Conservation (phyloP, 805 yeast species). For the Ogataea methanolica region DNA sequence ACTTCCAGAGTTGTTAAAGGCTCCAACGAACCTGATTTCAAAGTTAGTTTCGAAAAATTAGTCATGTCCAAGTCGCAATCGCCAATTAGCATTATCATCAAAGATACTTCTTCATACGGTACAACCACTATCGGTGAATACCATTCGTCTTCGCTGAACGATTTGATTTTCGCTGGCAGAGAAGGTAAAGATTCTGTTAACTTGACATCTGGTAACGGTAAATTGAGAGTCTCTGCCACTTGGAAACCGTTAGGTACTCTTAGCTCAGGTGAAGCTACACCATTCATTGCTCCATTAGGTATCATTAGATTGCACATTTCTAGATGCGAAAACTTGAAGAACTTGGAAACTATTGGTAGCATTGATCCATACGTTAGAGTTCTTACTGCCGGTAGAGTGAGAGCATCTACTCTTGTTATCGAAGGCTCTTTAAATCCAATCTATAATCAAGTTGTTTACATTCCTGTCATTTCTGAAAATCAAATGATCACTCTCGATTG, state of each 20-base stretch:
- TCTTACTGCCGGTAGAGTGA: conserved; percentile 51
- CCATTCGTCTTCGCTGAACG: conserved; percentile 47
- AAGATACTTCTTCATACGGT: conserved; percentile 51
- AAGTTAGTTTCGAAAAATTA: conserved; percentile 55
- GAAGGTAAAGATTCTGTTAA: conserved; percentile 48
- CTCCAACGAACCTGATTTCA: conserved; percentile 72
- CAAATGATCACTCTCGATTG: conserved; percentile 56
- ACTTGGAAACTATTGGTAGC: conserved; percentile 63
- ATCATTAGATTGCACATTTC: conserved; percentile 57
- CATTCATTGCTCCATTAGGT: conserved; percentile 60
- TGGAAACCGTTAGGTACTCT: conserved; percentile 71
- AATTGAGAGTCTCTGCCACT: conserved; percentile 47
- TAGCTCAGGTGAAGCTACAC: conserved; percentile 36
- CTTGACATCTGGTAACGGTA: conserved; percentile 47
- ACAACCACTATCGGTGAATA: conserved; percentile 51
- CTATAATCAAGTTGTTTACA: conserved; percentile 54
- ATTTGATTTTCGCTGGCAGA: conserved; percentile 43
- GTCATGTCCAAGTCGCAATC: conserved; percentile 58
- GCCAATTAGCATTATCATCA: conserved; percentile 49
- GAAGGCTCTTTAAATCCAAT: conserved; percentile 51
- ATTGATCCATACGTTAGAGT: conserved; percentile 73
- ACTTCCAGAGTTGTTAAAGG: conserved; percentile 58
- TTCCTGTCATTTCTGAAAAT: conserved; percentile 57
- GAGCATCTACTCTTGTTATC: conserved; percentile 50
- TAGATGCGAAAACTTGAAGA: conserved; percentile 45